Percentiles rank a stretch among this genome's conserved stretches.
These are phyloP conservation scores for Prunus davidiana DNA, from an alignment of 306 rosid genomes.

Conservation along the genomic window DNA sequence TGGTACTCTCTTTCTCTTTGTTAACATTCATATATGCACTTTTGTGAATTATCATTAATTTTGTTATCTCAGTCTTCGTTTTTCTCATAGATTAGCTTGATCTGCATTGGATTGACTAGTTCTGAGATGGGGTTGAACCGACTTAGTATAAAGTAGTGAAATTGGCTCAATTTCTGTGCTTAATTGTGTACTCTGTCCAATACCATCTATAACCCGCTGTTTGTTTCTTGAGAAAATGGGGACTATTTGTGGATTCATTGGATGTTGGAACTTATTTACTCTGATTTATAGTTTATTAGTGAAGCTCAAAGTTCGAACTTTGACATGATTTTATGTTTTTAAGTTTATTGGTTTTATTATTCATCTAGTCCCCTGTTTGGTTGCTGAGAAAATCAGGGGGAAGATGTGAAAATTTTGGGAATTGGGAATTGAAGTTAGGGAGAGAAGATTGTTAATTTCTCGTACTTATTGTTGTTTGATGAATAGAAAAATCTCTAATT, in stretches of 20 bases:
- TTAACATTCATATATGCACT: background rate
- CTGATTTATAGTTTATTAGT: background rate
- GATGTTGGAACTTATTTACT: background rate
- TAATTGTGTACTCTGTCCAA: background rate
- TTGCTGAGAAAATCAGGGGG: constrained; percentile 21
- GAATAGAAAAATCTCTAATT: background rate
- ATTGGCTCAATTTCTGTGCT: background rate
- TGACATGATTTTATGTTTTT: background rate
- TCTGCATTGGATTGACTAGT: constrained; percentile 34
- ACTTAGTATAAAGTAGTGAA: constrained; percentile 9
- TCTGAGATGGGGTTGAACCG: constrained; percentile 15
- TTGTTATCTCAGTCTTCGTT: constrained; percentile 4
- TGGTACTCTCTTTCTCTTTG: constrained; percentile 40
- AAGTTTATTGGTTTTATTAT: background rate
- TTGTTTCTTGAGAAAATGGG: constrained; percentile 28
- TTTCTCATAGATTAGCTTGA: constrained; percentile 16
- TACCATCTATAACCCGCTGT: background rate
- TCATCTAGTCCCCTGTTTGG: background rate
- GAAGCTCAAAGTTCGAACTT: background rate
- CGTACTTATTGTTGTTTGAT: background rate
- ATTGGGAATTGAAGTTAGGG: constrained; percentile 7
- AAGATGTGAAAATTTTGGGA: background rate
- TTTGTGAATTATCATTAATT: background rate
- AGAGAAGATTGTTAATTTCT: background rate
- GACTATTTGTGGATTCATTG: background rate